phyloP scores from a whole-genome alignment of 2,329 filamentous ascomycete genomes.

The Fusarium domesticum region DNA sequence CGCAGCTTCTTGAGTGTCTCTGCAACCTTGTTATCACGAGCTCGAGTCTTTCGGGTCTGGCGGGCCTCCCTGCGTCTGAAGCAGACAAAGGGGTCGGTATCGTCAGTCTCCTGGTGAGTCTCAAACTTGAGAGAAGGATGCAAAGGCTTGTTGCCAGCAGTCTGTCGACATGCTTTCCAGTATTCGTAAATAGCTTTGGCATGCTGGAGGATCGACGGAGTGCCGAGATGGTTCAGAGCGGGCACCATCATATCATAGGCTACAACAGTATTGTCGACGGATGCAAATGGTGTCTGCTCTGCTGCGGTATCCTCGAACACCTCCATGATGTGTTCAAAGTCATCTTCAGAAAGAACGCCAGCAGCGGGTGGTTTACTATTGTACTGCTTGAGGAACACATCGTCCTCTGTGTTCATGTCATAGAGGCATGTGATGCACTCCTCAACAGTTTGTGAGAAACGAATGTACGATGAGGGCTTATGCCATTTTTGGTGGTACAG shows the following conservation, averaged over 20 bases:
- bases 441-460: slow-evolving; percentile 96
- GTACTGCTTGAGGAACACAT: slow-evolving; percentile 76
- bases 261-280: slow-evolving; percentile 83
- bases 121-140: slow-evolving; percentile 87
- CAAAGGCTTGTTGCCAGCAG: slow-evolving; percentile 66
- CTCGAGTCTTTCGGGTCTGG: slow-evolving; percentile 90
- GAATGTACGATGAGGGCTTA: slow-evolving; percentile 90
- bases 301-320: slow-evolving; percentile 87
- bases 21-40: slow-evolving; percentile 87
- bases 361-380: slow-evolving; percentile 70
- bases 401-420: slow-evolving; percentile 92
- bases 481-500: slow-evolving; percentile 78
- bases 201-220: slow-evolving; percentile 50
- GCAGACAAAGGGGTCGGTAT: slow-evolving; percentile 95
- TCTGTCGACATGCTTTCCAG: slow-evolving; percentile 73
- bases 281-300: slow-evolving; percentile 81
- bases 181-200: slow-evolving; percentile 84
- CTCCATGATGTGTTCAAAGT: slow-evolving; percentile 92
- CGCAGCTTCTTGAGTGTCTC: slow-evolving; percentile 92
- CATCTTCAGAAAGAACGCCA: slow-evolving; percentile 75
- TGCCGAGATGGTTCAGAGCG: slow-evolving; percentile 54
- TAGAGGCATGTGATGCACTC: slow-evolving; percentile 88
- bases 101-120: slow-evolving; percentile 89
- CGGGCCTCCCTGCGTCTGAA: slow-evolving; percentile 93
- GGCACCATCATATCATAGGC: slow-evolving; percentile 73